These are phyloP conservation scores for Talaromyces nanjingensis DNA, from an alignment of 495 filamentous ascomycete genomes.

Conservation along the genomic window DNA sequence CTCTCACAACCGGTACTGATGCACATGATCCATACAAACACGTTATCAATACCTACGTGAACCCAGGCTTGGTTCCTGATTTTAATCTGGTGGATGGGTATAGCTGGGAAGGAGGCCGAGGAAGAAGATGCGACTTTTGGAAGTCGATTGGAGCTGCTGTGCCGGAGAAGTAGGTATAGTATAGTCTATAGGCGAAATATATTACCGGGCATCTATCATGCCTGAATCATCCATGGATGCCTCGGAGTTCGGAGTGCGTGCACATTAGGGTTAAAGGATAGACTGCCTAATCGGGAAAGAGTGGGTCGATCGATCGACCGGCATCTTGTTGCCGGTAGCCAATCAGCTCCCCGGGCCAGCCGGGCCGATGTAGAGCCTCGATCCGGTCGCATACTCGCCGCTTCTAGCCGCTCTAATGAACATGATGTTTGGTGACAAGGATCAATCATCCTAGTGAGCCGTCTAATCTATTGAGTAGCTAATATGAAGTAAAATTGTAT, in stretches of 20 bases:
- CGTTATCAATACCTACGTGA: slow-evolving; percentile 11
- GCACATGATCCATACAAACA: background rate
- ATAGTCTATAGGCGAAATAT: too few relatives aligned
- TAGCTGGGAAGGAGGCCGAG: slow-evolving; percentile 52
- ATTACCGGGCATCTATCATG: too few relatives aligned
- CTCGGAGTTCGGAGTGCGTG: background rate
- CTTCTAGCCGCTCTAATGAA: background rate
- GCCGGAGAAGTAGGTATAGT: background rate
- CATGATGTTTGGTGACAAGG: too few relatives aligned
- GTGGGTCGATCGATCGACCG: slow-evolving; percentile 7
- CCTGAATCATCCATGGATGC: too few relatives aligned
- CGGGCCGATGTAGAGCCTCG: background rate
- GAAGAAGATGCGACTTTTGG: slow-evolving; percentile 51
- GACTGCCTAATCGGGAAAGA: background rate
- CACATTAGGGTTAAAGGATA: background rate
- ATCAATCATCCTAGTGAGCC: too few relatives aligned
- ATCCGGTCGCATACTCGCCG: slow-evolving; percentile 7
- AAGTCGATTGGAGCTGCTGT: slow-evolving; percentile 29
- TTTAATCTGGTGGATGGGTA: slow-evolving; percentile 42
- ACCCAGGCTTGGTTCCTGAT: slow-evolving; percentile 39
- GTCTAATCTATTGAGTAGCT: too few relatives aligned
- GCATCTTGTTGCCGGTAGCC: slow-evolving; percentile 7
- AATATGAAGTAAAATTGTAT: too few relatives aligned
- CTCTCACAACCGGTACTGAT: slow-evolving; percentile 10
- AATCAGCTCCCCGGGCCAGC: slow-evolving; percentile 7